phyloP scores from a whole-genome alignment of 2,329 filamentous ascomycete species.

The Neofusicoccum kwambonambiense region DNA sequence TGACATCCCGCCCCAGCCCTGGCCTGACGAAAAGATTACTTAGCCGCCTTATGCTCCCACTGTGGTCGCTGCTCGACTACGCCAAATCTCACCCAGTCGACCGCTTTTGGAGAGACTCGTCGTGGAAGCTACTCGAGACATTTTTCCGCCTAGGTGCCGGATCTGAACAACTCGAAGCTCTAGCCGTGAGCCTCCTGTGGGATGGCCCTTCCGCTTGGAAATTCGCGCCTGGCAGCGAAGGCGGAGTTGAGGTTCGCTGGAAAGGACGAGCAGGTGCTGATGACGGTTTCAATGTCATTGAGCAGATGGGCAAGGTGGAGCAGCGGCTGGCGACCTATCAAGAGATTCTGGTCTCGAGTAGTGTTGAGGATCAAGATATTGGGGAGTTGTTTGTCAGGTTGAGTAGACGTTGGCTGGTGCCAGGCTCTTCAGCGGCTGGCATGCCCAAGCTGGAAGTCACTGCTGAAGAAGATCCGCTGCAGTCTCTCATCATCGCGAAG shows the following conservation, averaged over 20 bases:
- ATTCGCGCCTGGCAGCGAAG: constrained; percentile 48
- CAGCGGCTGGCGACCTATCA: constrained; percentile 28
- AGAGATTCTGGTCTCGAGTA: constrained; percentile 46
- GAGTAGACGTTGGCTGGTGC: constrained; percentile 58
- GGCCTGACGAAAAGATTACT: constrained; percentile 63
- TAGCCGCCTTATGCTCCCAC: constrained; percentile 56
- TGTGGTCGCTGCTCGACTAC: constrained; percentile 64
- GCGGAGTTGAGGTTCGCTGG: constrained; percentile 53
- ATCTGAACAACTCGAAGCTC: constrained; percentile 46
- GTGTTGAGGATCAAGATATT: constrained; percentile 56
- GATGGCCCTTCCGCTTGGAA: constrained; percentile 55
- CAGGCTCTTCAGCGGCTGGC: constrained; percentile 22
- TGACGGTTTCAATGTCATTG: constrained; percentile 86
- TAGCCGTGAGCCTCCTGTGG: constrained; percentile 58
- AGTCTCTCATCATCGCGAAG: constrained; percentile 57
- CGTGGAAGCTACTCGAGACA: constrained; percentile 51
- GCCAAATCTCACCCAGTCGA: constrained; percentile 30
- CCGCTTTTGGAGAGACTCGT: constrained; percentile 48
- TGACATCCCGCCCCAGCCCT: constrained; percentile 65
- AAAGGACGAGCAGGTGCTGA: constrained; percentile 79
- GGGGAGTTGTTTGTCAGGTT: constrained; percentile 60
- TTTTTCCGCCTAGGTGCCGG: constrained; percentile 59
- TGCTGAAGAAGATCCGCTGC: constrained; percentile 45
- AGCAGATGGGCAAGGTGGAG: constrained; percentile 31
- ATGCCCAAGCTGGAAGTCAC: constrained; percentile 22